phyloP scores from a whole-genome alignment of 2,329 filamentous ascomycete species.

The Herpomyces periplanetae region DNA sequence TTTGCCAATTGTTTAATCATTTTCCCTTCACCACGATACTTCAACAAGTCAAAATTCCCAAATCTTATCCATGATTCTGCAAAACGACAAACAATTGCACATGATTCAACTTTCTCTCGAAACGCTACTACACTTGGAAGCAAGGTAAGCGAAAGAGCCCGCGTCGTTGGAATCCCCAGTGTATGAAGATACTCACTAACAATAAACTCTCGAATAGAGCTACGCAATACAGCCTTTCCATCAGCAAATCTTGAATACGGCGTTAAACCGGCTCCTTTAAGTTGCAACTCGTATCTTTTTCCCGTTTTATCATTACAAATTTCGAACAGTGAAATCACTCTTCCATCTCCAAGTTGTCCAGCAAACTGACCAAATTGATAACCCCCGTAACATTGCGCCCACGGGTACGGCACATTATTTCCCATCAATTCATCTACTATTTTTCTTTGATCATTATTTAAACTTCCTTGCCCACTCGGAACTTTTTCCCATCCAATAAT shows the following conservation, averaged over 20 bases:
- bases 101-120: conserved; percentile 47
- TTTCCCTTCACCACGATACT: conserved; percentile 34
- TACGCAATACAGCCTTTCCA: conserved; percentile 63
- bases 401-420: no score
- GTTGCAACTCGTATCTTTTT: conserved; percentile 50
- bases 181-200: conserved; percentile 67
- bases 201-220: conserved; percentile 70
- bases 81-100: conserved; percentile 65
- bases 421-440: no score
- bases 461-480: no score
- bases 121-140: conserved; percentile 29
- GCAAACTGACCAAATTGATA: conserved; percentile 41
- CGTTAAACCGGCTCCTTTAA: conserved; percentile 72
- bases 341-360: conserved; percentile 65
- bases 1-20: conserved; percentile 32
- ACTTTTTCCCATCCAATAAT: no score
- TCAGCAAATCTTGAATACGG: conserved; percentile 90
- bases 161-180: conserved; percentile 43
- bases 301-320: conserved; percentile 29
- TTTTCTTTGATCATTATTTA: no score
- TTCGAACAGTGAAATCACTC: conserved; percentile 80
- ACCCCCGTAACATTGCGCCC: conserved; percentile 92
- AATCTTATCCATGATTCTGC: conserved; percentile 67
- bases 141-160: conserved; percentile 44
- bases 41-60: conserved; percentile 78